phyloP scores from a whole-genome alignment of 306 rosid species.

The Bauhinia variegata region DNA sequence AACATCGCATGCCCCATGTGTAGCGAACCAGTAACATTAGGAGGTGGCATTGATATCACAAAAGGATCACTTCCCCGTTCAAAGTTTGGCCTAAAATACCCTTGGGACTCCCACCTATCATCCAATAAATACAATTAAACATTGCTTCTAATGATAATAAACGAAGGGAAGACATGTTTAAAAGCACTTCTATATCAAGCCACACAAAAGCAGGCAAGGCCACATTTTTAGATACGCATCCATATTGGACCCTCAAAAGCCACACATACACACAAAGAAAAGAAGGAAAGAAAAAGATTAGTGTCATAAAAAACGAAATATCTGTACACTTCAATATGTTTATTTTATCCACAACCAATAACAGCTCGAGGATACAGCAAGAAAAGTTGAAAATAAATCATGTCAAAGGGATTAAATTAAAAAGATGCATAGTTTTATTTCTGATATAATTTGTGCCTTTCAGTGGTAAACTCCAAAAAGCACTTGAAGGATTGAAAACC shows the following conservation, averaged over 20 bases:
- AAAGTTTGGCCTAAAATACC: slow-evolving; percentile 75
- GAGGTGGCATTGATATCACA: slow-evolving; percentile 96
- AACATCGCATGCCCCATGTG: slow-evolving; percentile 99
- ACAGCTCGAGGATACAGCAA: slow-evolving; percentile 2
- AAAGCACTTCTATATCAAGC: slow-evolving; percentile 18
- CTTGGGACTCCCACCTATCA: slow-evolving; percentile 98
- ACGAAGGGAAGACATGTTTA: background rate
- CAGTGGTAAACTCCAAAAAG: background rate
- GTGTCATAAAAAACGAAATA: background rate
- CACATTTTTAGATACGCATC: too few species aligned
- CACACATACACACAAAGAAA: background rate
- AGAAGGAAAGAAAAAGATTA: background rate
- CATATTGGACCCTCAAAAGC: too few species aligned
- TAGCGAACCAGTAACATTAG: slow-evolving; percentile 95
- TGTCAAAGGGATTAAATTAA: background rate
- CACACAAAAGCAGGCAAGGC: background rate
- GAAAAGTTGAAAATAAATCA: background rate
- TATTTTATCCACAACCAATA: background rate
- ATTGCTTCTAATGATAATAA: background rate
- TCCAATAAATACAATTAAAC: slow-evolving; percentile 37
- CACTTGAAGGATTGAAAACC: background rate
- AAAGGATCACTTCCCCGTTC: slow-evolving; percentile 78
- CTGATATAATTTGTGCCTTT: background rate
- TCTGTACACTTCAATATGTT: slow-evolving; percentile 1
- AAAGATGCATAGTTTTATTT: background rate